Evolutionary conservation across 192 early-diverging fungal genomes (phyloP).

Genomic region (Paraglomus brasilianum): DNA sequence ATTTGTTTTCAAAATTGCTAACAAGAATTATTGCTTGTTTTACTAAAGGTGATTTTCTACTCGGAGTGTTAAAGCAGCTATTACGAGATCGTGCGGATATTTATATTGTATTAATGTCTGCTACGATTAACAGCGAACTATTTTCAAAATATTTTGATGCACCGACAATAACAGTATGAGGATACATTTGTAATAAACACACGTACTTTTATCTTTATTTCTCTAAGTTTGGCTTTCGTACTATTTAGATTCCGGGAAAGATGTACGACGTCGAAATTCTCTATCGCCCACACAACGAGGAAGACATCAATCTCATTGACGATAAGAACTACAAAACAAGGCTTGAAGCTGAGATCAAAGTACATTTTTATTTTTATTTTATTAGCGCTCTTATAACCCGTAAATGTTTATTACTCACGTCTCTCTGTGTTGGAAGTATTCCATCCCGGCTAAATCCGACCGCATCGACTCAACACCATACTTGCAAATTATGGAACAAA

Average conservation of each 20-base stretch:
- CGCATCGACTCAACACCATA: too few species aligned
- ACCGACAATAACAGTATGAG: too few species aligned
- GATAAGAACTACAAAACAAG: slow-evolving; percentile 46
- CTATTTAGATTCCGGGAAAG: slow-evolving; percentile 58
- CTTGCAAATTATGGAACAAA: too few species aligned
- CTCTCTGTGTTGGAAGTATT: too few species aligned
- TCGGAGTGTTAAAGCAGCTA: slow-evolving; percentile 71
- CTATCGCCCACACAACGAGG: slow-evolving; percentile 54
- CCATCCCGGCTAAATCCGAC: neutral
- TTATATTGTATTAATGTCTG: slow-evolving; percentile 87
- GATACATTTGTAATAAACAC: too few species aligned
- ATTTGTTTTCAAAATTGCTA: neutral
- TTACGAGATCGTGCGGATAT: slow-evolving; percentile 58
- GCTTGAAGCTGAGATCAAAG: slow-evolving; percentile 37
- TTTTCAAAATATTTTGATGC: slow-evolving; percentile 78
- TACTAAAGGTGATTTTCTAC: slow-evolving; percentile 76
- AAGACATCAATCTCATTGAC: slow-evolving; percentile 60
- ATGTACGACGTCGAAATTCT: slow-evolving; percentile 64
- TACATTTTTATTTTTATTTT: slow-evolving; percentile 15
- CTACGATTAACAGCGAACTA: slow-evolving; percentile 77
- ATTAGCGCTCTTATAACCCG: neutral
- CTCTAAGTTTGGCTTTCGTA: neutral
- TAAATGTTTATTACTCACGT: too few species aligned
- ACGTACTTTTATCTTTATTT: too few species aligned
- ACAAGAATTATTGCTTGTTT: slow-evolving; percentile 36